Base-by-base conservation (phyloP, 2,329 filamentous ascomycete species). In the Huntiella abstrusa region DNA sequence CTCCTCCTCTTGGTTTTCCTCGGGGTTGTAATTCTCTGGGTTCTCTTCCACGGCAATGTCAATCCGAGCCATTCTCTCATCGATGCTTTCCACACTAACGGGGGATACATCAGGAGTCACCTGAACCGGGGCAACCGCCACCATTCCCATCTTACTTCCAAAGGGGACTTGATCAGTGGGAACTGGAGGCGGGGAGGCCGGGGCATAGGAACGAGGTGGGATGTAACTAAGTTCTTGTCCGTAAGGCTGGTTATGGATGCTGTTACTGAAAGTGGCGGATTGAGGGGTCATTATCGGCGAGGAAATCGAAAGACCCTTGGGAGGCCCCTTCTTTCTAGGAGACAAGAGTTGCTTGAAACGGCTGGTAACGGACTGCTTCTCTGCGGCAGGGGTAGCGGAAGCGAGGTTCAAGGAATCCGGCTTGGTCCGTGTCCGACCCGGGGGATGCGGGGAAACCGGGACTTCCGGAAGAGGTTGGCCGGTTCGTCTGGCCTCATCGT, bases 401-500 rank as follows among this genome's bases (percentile, higher is more conserved):
- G 55, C 56, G 5, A 77, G 60, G 51, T 73, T 70, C 42, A 75
- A 59, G 43, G 60, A 66, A 32, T 64, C 61, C 4, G 69, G 68
- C 57, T 70, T 75, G 53, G 57, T 60, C 56, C 56, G 67, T 38
- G 62, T 59, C 58, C 68, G 70, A 59, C 66, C 70, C 22, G 40
- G 19, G 22, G 22, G 40, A 3, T 22, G 10, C 40, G 19, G 17
- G 17, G 43, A 15, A 16, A 43, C n/a, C 11, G 51, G 49, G 34
- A 52, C 28, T 32, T 49, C 49, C 7, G 51, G 51, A 10, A 45
- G 42, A 15, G 40, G 42, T 6, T 72, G 57, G 32, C 75, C 75
- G 41, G 66, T 67, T 52, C 69, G 65, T 59, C 77, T 79, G 44
- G 74, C 74, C 49, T 72, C 74, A 56, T 95, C 87, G 55, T 93